phyloP scores from a whole-genome alignment of 2,329 filamentous ascomycete genomes.

The Pseudogymnoascus sp. region DNA sequence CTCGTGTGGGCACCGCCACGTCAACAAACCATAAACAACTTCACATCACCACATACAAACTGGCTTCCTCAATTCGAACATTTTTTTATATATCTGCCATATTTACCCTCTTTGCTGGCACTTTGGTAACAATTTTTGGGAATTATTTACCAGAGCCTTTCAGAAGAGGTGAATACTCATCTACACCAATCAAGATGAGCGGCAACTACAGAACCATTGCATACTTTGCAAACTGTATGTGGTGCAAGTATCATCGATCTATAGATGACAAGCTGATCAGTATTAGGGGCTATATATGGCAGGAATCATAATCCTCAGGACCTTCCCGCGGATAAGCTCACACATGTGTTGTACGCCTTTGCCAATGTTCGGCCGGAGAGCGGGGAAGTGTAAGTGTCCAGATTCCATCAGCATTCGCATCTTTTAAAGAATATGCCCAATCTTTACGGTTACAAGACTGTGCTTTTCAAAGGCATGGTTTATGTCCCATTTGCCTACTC shows the following conservation, averaged over 20 bases:
- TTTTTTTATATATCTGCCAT: conserved; percentile 16
- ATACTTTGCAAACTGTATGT: conserved; percentile 63
- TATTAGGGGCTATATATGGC: conserved; percentile 66
- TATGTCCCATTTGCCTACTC: neutral
- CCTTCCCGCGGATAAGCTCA: conserved; percentile 70
- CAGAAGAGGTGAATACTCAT: neutral
- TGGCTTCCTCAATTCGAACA: conserved; percentile 17
- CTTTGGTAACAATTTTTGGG: conserved; percentile 16
- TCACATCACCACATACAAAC: conserved; percentile 15
- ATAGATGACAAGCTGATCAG: conserved; percentile 13
- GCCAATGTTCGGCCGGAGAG: conserved; percentile 72
- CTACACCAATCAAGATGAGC: conserved; percentile 19
- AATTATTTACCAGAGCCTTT: neutral
- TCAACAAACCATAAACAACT: conserved; percentile 5
- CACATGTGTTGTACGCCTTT: conserved; percentile 85
- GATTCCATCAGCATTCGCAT: neutral
- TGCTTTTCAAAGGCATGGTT: neutral
- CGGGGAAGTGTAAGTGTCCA: conserved; percentile 58
- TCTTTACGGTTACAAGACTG: neutral
- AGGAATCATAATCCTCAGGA: conserved; percentile 80
- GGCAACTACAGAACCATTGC: conserved; percentile 53
- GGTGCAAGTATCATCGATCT: neutral
- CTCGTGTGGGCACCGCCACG: neutral
- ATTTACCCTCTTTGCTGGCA: conserved; percentile 14
- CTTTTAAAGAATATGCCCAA: neutral